These are phyloP conservation scores for Stygiomarasmius scandens DNA, from an alignment of 1,284 basidiomycete species.

Conservation along the genomic window DNA sequence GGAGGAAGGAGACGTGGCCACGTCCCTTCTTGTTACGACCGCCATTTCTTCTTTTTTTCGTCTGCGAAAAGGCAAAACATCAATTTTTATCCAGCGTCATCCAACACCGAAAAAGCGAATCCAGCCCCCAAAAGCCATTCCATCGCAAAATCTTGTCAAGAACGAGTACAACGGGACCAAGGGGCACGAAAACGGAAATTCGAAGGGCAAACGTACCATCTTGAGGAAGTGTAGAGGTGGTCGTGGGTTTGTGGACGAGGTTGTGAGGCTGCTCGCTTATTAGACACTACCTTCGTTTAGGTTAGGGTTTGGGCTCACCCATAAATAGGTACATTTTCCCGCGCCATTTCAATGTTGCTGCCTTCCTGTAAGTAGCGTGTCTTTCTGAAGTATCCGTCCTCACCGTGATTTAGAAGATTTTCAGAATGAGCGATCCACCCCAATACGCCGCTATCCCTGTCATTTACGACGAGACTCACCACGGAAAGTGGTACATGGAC, in stretches of 20 bases:
- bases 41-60: slow-evolving; percentile 98
- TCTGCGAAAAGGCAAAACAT: slow-evolving; percentile 48
- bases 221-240: neutral
- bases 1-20: slow-evolving; percentile 92
- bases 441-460: neutral
- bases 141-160: neutral
- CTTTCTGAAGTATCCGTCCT: too few relatives aligned
- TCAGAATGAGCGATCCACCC: too few relatives aligned
- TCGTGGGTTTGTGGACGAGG: neutral
- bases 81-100: slow-evolving; percentile 24
- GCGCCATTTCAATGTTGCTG: too few relatives aligned
- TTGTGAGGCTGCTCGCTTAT: too few relatives aligned
- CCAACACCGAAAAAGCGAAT: neutral
- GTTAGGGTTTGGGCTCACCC: too few relatives aligned
- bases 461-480: slow-evolving; percentile 22
- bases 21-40: slow-evolving; percentile 99
- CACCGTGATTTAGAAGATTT: too few relatives aligned
- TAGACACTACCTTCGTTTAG: too few relatives aligned
- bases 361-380: too few relatives aligned
- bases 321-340: too few relatives aligned
- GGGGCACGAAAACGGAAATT: neutral
- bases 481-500: slow-evolving; percentile 9
- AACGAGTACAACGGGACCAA: neutral
- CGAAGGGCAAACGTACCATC: neutral
- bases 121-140: neutral